phyloP scores from a whole-genome alignment of 495 filamentous ascomycete genomes.

The Penicillium cinerascens region DNA sequence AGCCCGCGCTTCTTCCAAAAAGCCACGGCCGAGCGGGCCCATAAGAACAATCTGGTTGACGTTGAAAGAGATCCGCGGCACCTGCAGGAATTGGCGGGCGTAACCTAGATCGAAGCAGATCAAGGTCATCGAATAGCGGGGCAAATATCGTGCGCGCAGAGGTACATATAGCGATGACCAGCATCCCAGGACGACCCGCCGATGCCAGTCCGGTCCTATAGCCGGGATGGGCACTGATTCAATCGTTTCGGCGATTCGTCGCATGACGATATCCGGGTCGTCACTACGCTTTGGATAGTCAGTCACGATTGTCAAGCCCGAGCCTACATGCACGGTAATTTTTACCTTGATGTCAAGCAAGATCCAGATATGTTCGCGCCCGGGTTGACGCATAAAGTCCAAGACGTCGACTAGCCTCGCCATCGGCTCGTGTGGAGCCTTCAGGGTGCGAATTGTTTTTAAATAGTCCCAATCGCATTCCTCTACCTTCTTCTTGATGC shows the following conservation, averaged over 20 bases:
- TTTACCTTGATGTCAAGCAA: conserved; percentile 84
- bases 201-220: conserved; percentile 56
- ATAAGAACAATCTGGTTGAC: conserved; percentile 63
- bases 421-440: conserved; percentile 66
- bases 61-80: conserved; percentile 65
- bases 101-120: conserved; percentile 70
- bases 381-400: conserved; percentile 60
- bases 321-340: neutral
- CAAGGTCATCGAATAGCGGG: conserved; percentile 62
- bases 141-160: conserved; percentile 56
- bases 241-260: conserved; percentile 59
- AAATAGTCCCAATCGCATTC: conserved; percentile 76
- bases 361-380: conserved; percentile 66
- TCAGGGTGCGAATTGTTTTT: conserved; percentile 60
- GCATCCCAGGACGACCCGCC: conserved; percentile 70
- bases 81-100: conserved; percentile 63
- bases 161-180: conserved; percentile 73
- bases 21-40: conserved; percentile 57
- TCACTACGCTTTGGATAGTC: conserved; percentile 52
- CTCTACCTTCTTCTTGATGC: conserved; percentile 60
- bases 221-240: conserved; percentile 40
- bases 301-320: neutral
- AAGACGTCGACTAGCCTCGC: conserved; percentile 74
- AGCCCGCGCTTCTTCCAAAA: conserved; percentile 57
- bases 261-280: conserved; percentile 65